Percentiles rank a stretch among this genome's conserved stretches.
Conservation (phyloP, 805 yeast species). For the Hanseniaspora pseudoguilliermondii region DNA sequence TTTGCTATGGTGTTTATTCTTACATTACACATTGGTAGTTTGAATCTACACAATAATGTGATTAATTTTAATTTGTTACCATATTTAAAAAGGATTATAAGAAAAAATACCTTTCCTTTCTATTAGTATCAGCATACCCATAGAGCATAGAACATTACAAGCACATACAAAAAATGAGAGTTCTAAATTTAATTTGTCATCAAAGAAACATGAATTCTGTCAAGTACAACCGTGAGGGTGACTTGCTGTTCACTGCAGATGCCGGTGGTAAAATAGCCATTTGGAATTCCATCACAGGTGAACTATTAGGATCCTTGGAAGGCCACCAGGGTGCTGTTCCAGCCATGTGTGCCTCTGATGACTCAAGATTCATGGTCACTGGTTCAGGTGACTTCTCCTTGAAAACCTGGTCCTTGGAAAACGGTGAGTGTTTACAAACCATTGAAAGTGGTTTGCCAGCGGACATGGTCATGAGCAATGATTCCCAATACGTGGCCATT, state of each 20-base stretch:
- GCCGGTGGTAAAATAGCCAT: conserved; percentile 82
- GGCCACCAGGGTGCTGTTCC: conserved; percentile 91
- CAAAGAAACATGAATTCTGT: conserved; percentile 96
- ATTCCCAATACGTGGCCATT: conserved; percentile 53
- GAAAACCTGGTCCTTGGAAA: conserved; percentile 70
- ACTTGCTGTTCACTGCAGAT: conserved; percentile 78
- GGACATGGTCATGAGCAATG: conserved; percentile 67
- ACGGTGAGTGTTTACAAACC: conserved; percentile 61
- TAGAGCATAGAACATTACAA: not conserved
- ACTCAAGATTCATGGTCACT: conserved; percentile 60
- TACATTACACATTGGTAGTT: too few relatives aligned
- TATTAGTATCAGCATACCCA: not conserved
- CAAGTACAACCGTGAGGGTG: conserved; percentile 91
- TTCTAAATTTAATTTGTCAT: conserved; percentile 74
- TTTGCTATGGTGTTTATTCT: too few relatives aligned
- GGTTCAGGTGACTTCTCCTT: conserved; percentile 84
- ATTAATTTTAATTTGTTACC: too few relatives aligned
- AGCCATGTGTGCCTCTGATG: conserved; percentile 76
- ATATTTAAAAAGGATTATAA: too few relatives aligned
- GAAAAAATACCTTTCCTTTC: too few relatives aligned
- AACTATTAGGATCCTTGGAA: conserved; percentile 80
- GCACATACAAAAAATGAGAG: conserved; percentile 38
- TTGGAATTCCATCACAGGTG: conserved; percentile 94
- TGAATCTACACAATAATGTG: too few relatives aligned
- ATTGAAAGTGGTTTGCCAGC: conserved; percentile 73